Evolutionary conservation across 2,329 filamentous ascomycete species (phyloP).

Genomic region (Ustulina deusta): DNA sequence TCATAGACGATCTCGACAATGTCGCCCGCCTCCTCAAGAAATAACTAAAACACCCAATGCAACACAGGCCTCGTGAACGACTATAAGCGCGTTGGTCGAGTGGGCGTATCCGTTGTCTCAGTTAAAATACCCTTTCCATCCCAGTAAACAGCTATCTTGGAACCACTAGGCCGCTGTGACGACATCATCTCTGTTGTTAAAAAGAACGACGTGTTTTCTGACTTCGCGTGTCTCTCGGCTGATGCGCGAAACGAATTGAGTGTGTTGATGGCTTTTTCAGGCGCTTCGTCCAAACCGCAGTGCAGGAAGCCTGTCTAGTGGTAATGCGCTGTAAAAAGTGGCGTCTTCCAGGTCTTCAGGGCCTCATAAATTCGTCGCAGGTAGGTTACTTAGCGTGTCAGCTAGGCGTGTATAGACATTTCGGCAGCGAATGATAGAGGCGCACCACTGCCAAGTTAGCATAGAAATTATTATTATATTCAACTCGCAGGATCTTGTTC

Average conservation of each 20-base stretch:
- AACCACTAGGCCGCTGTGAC: slow-evolving; percentile 61
- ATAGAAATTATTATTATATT: slow-evolving; percentile 69
- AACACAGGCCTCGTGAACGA: slow-evolving; percentile 58
- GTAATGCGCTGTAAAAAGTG: slow-evolving; percentile 65
- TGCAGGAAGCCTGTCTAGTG: slow-evolving; percentile 61
- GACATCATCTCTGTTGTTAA: slow-evolving; percentile 56
- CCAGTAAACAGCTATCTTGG: slow-evolving; percentile 54
- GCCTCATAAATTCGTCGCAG: slow-evolving; percentile 53
- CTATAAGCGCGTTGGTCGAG: slow-evolving; percentile 62
- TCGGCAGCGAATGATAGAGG: neutral
- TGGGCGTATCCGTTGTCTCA: slow-evolving; percentile 68
- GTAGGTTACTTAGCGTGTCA: neutral
- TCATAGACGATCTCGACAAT: slow-evolving; percentile 11
- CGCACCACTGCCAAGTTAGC: slow-evolving; percentile 61
- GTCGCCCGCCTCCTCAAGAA: slow-evolving; percentile 53
- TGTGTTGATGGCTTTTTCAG: slow-evolving; percentile 61
- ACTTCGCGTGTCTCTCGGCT: slow-evolving; percentile 57
- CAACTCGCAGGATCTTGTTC: slow-evolving; percentile 71
- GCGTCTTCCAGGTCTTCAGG: slow-evolving; percentile 64
- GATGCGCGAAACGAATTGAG: slow-evolving; percentile 57
- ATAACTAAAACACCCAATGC: slow-evolving; percentile 50
- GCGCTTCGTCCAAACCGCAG: slow-evolving; percentile 60
- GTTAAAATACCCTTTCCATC: slow-evolving; percentile 71
- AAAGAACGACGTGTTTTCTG: slow-evolving; percentile 54
- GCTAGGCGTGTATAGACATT: neutral